Base-by-base conservation (phyloP, 2,329 filamentous ascomycete species). In the Alternaria alternata region DNA sequence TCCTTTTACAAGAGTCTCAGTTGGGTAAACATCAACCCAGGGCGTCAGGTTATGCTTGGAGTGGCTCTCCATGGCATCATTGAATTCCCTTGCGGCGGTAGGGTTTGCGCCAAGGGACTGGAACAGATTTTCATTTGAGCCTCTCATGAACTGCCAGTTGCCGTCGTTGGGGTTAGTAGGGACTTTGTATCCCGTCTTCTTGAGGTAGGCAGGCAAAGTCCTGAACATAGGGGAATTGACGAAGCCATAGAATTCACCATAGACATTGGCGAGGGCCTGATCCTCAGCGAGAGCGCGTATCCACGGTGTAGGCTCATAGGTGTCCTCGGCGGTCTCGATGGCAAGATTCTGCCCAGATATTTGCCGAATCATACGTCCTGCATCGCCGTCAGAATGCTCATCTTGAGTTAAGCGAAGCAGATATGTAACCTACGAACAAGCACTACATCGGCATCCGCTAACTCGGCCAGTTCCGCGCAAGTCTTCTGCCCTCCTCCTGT, bases 191-290 rank as follows among this genome's bases (percentile, higher is more conserved):
- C 52, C 52, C 22, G 52, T 47, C 32, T 54, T 54, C 42, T 54
- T 54, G 11, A 54, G 52, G 52, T 54, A 54, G 32, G 41, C 52
- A 30, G 52, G 52, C 22, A 54, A 47, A 39, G 52, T 54, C 30
- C 52, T 54, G 52, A 54, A 47, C 52, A 54, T 54, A 22, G 52
- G 52, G n/a, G 52, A 47, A 54, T 54, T 54, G 52, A 54, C 52
- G 7, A 54, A 54, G 42, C 52, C 42, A 39, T 47, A 54, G 3
- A 54, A 47, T 54, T 54, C 52, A 39, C 52, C 52, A 47, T 54
- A 54, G 30, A 54, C 52, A n/a, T 47, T 54, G 41, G 52, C 52
- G 42, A 54, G 52, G 42, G 52, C 52, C 52, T 54, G 52, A 47
- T 54, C 52, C 22, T 54, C 52, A 39, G 52, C 42, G 7, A 54